Percentiles rank a stretch among this genome's conserved stretches.
These are phyloP conservation scores for Umbelopsis vinacea DNA, from an alignment of 192 early-diverging fungal genomes.

Conservation along the genomic window DNA sequence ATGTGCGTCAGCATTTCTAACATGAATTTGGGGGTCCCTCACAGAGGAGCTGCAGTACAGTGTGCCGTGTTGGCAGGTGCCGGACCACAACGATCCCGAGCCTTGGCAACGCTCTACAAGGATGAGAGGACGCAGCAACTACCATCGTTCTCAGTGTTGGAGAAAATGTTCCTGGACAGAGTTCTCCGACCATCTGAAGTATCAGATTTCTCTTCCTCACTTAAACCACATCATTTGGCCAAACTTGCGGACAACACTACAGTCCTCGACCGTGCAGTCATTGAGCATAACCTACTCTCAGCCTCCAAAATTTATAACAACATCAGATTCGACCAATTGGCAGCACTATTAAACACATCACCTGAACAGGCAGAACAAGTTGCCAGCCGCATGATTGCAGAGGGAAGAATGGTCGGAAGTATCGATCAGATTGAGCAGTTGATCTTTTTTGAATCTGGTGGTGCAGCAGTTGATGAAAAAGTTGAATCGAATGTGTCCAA, in stretches of 20 bases:
- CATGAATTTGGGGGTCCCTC: constrained; percentile 13
- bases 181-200: constrained; percentile 81
- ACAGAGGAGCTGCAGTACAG: constrained; percentile 78
- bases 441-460: constrained; percentile 79
- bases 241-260: constrained; percentile 74
- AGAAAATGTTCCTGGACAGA: constrained; percentile 94
- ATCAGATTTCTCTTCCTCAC: constrained; percentile 71
- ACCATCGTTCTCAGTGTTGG: constrained; percentile 76
- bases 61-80: constrained; percentile 92
- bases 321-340: constrained; percentile 88
- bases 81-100: constrained; percentile 85
- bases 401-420: constrained; percentile 83
- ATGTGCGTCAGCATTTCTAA: not conserved
- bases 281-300: constrained; percentile 92
- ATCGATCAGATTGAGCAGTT: constrained; percentile 93
- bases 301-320: constrained; percentile 92
- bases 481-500: constrained; percentile 21
- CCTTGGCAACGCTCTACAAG: constrained; percentile 88
- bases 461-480: constrained; percentile 31
- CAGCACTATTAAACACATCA: constrained; percentile 72
- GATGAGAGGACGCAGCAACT: constrained; percentile 88
- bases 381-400: constrained; percentile 89
- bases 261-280: constrained; percentile 89
- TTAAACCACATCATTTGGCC: constrained; percentile 82
- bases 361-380: constrained; percentile 84